phyloP scores from a whole-genome alignment of 2,329 filamentous ascomycete genomes.

The Botrytis fragariae region DNA sequence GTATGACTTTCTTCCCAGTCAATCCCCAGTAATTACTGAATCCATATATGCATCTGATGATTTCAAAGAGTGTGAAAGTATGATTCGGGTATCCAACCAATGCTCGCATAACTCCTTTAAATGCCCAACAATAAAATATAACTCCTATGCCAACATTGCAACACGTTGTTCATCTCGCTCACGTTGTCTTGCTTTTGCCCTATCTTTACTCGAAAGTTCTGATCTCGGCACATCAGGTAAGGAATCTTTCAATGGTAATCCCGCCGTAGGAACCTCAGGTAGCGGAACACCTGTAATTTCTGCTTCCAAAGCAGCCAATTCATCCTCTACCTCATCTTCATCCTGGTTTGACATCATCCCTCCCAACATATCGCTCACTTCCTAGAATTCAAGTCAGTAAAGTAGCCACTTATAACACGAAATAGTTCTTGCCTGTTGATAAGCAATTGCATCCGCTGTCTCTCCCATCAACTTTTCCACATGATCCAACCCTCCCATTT shows the following conservation, averaged over 20 bases:
- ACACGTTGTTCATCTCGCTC: constrained; percentile 32
- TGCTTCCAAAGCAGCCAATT: constrained; percentile 76
- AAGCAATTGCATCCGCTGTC: constrained; percentile 83
- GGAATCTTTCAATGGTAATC: constrained; percentile 24
- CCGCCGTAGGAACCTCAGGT: constrained; percentile 35
- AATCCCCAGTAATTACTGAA: neutral
- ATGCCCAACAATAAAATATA: constrained; percentile 26
- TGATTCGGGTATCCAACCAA: constrained; percentile 29
- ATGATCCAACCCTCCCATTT: constrained; percentile 92
- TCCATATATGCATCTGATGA: constrained; percentile 7
- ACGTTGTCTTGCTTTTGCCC: constrained; percentile 33
- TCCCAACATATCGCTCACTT: constrained; percentile 87
- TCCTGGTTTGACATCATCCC: constrained; percentile 89
- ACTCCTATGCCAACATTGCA: constrained; percentile 36
- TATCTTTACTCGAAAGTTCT: constrained; percentile 27
- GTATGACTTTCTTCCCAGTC: neutral
- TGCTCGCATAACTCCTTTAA: constrained; percentile 32
- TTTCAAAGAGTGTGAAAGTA: constrained; percentile 9
- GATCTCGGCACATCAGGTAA: constrained; percentile 37
- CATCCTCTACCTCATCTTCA: constrained; percentile 96
- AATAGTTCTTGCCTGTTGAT: constrained; percentile 70
- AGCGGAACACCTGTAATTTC: constrained; percentile 49
- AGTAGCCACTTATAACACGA: neutral
- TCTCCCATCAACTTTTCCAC: constrained; percentile 96
- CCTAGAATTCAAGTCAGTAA: constrained; percentile 49